Base-by-base conservation (phyloP, 169 alveolate species). In the Plasmodium cynomolgi region DNA sequence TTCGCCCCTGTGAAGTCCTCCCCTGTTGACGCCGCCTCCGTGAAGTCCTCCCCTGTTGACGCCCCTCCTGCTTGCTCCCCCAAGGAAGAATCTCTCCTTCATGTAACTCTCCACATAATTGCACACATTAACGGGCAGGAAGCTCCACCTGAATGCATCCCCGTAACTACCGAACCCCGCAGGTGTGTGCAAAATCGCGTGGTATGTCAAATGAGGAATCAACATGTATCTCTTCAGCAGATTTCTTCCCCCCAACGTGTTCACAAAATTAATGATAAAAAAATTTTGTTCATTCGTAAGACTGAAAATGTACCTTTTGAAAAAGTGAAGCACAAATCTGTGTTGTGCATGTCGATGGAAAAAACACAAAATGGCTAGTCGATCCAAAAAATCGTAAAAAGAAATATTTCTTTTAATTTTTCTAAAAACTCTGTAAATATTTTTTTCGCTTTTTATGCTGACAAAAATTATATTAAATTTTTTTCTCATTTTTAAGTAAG, bases 321-420 rank as follows among this genome's bases (percentile, higher is more conserved):
- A 82, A 82, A 91, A 91, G 6, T 73, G 37, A 4, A 91, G 62
- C 8, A 39, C 17, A 71, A 81, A 44, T 72, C 95, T 44, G 62
- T 91, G 80, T 50, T 91, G 20, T 4, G 39, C 31, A 82, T 58
- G 33, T 29, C 31, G 31, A 47, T 91, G 44, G 37, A 91, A 91
- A 82, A 81, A 81, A 82, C 75, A 71, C 15, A 91, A 50, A 75
- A 91, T 71, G 1, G 83, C 75, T 29, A 91, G 84, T 6, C 85
- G 74, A 34, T 91, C 95, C 74, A 13, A 50, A 0, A 79, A 8
- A 37, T 91, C 95, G 75, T 82, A 91, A 71, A 33, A 91, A 26
- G 47, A 71, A 31, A 91, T 91, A 72, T 91, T 91, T 41, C 95
- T 73, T 29, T 81, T 91, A 17, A 91, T 62, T 82, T 91, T 91